A percentile compares a stretch with the other conserved stretches of the same genome.
phyloP scores from a whole-genome alignment of 805 yeast species.

The Nakazawaea wyomingensis region DNA sequence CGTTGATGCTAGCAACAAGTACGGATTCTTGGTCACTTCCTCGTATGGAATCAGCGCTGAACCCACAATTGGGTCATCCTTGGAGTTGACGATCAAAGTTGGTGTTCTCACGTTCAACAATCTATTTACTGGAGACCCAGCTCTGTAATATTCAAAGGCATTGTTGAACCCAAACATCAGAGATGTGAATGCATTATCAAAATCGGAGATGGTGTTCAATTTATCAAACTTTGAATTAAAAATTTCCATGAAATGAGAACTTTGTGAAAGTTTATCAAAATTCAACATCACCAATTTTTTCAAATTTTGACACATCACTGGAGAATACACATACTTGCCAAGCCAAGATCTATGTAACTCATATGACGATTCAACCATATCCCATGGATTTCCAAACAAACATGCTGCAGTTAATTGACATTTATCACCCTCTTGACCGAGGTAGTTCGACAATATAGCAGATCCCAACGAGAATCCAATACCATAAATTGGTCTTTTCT shows the following conservation, averaged over 20 bases:
- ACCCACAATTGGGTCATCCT: conserved; percentile 74
- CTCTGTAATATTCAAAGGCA: conserved; percentile 60
- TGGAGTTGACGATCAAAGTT: conserved; percentile 52
- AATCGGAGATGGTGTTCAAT: conserved; percentile 40
- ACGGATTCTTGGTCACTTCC: conserved; percentile 54
- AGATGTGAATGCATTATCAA: conserved; percentile 64
- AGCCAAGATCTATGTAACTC: conserved; percentile 36
- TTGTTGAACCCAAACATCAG: conserved; percentile 60
- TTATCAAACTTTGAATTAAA: conserved; percentile 20
- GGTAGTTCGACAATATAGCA: conserved; percentile 60
- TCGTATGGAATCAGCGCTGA: conserved; percentile 43
- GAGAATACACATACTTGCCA: conserved; percentile 44
- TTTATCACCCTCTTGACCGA: conserved; percentile 58
- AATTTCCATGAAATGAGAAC: conserved; percentile 18
- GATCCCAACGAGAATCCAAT: conserved; percentile 86
- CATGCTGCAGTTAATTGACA: conserved; percentile 48
- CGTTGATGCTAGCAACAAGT: conserved; percentile 51
- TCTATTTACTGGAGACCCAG: conserved; percentile 52
- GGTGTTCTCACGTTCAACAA: conserved; percentile 56
- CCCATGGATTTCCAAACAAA: conserved; percentile 72
- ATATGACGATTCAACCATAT: conserved; percentile 45
- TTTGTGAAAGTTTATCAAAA: conserved; percentile 30
- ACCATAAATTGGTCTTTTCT: conserved; percentile 58
- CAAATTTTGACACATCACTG: conserved; percentile 45
- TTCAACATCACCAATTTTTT: conserved; percentile 38